Evolutionary conservation across 192 early-diverging fungal species (phyloP).

Genomic region (Coemansia sp.): DNA sequence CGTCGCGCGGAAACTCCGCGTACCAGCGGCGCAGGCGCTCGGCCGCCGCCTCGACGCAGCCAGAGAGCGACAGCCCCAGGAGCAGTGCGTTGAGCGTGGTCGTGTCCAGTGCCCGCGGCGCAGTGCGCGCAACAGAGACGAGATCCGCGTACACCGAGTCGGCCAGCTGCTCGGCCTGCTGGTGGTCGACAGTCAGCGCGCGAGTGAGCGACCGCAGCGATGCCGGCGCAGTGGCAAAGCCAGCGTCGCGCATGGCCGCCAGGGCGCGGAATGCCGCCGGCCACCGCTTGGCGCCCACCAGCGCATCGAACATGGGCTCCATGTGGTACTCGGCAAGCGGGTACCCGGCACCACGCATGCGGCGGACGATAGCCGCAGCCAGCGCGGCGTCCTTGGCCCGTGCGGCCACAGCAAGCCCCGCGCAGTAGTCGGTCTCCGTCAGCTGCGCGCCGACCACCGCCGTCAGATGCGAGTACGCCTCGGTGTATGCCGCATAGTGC

Average conservation of each 20-base stretch:
- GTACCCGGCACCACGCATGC: constrained; percentile 26
- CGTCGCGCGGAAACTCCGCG: constrained; percentile 30
- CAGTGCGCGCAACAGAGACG: neutral
- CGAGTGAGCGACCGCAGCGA: constrained; percentile 49
- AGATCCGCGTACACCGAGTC: constrained; percentile 28
- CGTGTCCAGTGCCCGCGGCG: constrained; percentile 37
- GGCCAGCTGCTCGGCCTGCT: constrained; percentile 57
- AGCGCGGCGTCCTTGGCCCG: constrained; percentile 24
- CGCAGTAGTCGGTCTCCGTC: constrained; percentile 32
- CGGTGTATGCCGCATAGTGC: constrained; percentile 28
- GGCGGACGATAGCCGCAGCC: constrained; percentile 18
- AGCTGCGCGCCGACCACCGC: constrained; percentile 25
- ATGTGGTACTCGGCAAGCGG: constrained; percentile 62
- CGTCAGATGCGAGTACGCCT: constrained; percentile 26
- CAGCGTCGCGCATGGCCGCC: constrained; percentile 60
- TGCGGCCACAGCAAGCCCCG: constrained; percentile 38
- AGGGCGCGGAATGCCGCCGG: constrained; percentile 64
- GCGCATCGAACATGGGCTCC: constrained; percentile 65
- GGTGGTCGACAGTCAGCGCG: constrained; percentile 37
- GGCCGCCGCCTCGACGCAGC: constrained; percentile 18
- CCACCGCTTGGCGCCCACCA: constrained; percentile 54
- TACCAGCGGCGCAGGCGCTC: constrained; percentile 38
- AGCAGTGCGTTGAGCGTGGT: constrained; percentile 66
- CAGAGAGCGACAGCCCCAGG: constrained; percentile 24
- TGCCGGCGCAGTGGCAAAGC: constrained; percentile 35